Percentiles rank a stretch among this genome's conserved stretches.
Evolutionary conservation across 352 stramenopile genomes (phyloP).

Genomic region (Elongisporangium undulatum): DNA sequence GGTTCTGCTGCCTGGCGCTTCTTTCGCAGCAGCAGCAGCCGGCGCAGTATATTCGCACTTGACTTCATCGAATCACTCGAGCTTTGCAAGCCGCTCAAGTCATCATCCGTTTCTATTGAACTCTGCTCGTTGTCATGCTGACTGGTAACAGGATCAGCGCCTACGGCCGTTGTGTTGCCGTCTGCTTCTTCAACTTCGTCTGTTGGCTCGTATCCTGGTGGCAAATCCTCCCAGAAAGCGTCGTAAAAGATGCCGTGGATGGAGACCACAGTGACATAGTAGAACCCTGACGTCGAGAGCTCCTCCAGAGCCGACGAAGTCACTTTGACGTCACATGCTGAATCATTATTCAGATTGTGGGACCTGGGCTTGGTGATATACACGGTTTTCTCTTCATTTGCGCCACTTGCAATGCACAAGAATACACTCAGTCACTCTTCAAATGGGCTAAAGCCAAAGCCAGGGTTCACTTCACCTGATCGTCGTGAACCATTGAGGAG

Average conservation of each 20-base stretch:
- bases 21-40: constrained; percentile 36
- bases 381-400: constrained; percentile 37
- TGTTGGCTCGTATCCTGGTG: background rate
- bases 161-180: too few species aligned
- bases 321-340: background rate
- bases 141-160: too few species aligned
- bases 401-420: constrained; percentile 7
- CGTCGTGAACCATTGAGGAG: constrained; percentile 46
- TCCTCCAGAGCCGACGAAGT: background rate
- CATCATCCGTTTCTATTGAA: background rate
- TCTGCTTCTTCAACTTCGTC: background rate
- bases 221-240: background rate
- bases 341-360: background rate
- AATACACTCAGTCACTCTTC: background rate
- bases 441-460: background rate
- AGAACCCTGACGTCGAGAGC: background rate
- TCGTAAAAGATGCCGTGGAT: background rate
- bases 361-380: constrained; percentile 5
- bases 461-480: constrained; percentile 9
- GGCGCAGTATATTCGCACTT: constrained; percentile 23
- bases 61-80: background rate
- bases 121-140: background rate
- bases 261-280: background rate
- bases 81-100: background rate
- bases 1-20: constrained; percentile 21